phyloP scores from a whole-genome alignment of 2,329 filamentous ascomycete genomes.

The Talaromyces sp. region DNA sequence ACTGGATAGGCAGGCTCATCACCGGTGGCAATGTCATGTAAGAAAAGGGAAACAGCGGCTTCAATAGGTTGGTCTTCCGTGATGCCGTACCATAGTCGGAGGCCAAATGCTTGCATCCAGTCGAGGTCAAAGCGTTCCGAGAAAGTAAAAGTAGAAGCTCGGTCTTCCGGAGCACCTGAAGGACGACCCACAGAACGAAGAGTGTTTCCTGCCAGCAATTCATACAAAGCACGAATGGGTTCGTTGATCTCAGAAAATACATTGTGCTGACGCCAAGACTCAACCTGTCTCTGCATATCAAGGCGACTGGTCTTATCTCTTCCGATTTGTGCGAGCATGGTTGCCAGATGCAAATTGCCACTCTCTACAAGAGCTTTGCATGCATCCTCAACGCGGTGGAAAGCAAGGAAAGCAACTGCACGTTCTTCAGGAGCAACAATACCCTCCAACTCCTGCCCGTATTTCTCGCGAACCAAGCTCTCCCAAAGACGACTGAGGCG shows the following conservation, averaged over 20 bases:
- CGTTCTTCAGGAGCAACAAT: slow-evolving; percentile 70
- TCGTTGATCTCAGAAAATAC: slow-evolving; percentile 83
- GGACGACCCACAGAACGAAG: slow-evolving; percentile 71
- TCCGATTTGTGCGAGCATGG: slow-evolving; percentile 76
- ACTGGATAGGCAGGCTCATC: slow-evolving; percentile 64
- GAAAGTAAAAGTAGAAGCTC: slow-evolving; percentile 72
- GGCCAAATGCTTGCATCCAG: slow-evolving; percentile 89
- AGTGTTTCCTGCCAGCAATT: slow-evolving; percentile 83
- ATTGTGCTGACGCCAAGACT: slow-evolving; percentile 76
- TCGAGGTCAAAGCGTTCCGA: slow-evolving; percentile 78
- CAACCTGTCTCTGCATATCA: slow-evolving; percentile 74
- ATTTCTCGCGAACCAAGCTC: slow-evolving; percentile 48
- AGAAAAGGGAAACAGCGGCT: slow-evolving; percentile 67
- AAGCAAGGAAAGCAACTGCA: slow-evolving; percentile 73
- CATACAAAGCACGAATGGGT: slow-evolving; percentile 79
- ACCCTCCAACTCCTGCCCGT: slow-evolving; percentile 63
- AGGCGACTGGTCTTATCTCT: slow-evolving; percentile 63
- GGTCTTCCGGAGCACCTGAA: slow-evolving; percentile 71
- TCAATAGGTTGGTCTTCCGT: slow-evolving; percentile 64
- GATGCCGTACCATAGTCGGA: slow-evolving; percentile 85
- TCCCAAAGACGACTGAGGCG: slow-evolving; percentile 41
- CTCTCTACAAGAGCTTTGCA: slow-evolving; percentile 72
- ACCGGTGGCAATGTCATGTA: slow-evolving; percentile 65
- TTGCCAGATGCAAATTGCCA: slow-evolving; percentile 77
- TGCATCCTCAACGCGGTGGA: slow-evolving; percentile 73